Conservation (phyloP, 176 grass and related monocot genomes). For the Poa pratensis region DNA sequence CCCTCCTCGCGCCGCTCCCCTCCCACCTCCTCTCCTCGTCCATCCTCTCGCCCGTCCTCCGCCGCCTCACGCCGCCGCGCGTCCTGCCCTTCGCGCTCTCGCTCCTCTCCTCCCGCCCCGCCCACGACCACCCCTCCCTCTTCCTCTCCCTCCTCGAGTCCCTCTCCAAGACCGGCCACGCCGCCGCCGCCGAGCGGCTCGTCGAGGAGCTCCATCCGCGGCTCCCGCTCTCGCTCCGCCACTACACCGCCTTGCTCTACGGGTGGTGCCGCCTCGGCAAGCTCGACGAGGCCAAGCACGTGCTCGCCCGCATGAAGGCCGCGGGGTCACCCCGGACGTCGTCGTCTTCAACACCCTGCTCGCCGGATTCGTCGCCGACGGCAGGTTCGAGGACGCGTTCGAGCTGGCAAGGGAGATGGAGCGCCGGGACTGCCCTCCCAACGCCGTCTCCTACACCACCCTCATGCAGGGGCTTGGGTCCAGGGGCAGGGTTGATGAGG, state of each 20-base stretch:
- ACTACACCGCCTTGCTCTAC: constrained; percentile 87
- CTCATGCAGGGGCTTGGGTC: constrained; percentile 87
- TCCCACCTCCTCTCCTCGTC: constrained; percentile 51
- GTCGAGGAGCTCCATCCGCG: constrained; percentile 75
- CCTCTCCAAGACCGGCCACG: constrained; percentile 65
- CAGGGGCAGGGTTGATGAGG: constrained; percentile 79
- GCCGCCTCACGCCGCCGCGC: constrained; percentile 58
- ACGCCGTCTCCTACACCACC: constrained; percentile 89
- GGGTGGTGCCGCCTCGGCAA: constrained; percentile 94
- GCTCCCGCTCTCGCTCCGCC: constrained; percentile 62
- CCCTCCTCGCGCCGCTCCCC: constrained; percentile 61
- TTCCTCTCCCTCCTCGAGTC: constrained; percentile 67
- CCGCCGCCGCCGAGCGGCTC: constrained; percentile 68
- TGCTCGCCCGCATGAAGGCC: constrained; percentile 80
- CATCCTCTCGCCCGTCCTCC: constrained; percentile 58
- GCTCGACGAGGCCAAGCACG: constrained; percentile 87
- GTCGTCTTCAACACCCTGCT: constrained; percentile 96
- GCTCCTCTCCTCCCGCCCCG: constrained; percentile 60
- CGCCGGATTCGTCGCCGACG: constrained; percentile 69
- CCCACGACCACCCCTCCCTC: constrained; percentile 46
- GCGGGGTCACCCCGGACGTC: constrained; percentile 71
- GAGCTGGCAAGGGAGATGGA: constrained; percentile 76
- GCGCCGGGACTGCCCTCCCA: constrained; percentile 67
- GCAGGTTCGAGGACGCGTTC: constrained; percentile 85
- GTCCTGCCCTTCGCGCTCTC: constrained; percentile 51